A percentile compares a stretch with the other conserved stretches of the same genome.
phyloP scores from a whole-genome alignment of 345 rosid genomes.

The Iberis pinnata region DNA sequence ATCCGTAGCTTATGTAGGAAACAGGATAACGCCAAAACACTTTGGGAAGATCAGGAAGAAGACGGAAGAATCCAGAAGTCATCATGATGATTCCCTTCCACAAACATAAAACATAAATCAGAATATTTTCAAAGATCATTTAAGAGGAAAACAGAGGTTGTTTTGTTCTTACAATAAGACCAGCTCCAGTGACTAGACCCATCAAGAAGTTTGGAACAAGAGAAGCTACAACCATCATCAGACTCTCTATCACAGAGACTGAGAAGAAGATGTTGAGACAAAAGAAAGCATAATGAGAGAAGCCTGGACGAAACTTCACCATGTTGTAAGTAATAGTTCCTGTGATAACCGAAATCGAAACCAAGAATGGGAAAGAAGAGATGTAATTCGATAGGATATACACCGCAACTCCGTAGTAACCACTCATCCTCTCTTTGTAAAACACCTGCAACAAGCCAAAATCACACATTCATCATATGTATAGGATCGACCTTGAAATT shows the following conservation, averaged over 20 bases:
- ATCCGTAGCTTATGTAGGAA: conserved; percentile 58
- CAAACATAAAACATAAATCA: neutral
- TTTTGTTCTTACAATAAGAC: conserved; percentile 54
- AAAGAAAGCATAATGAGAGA: conserved; percentile 53
- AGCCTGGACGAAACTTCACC: conserved; percentile 60
- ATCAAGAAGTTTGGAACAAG: conserved; percentile 75
- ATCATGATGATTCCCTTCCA: conserved; percentile 75
- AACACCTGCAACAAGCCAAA: conserved; percentile 42
- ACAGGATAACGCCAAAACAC: conserved; percentile 77
- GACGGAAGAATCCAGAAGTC: conserved; percentile 87
- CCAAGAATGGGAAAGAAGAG: conserved; percentile 68
- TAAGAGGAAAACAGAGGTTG: neutral
- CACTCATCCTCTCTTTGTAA: conserved; percentile 55
- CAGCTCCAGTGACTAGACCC: conserved; percentile 72
- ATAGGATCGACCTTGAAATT: too few species aligned
- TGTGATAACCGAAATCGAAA: conserved; percentile 37
- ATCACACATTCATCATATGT: neutral
- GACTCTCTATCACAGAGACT: conserved; percentile 71
- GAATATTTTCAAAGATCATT: too few species aligned
- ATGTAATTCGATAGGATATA: conserved; percentile 63
- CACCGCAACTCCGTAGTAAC: conserved; percentile 65
- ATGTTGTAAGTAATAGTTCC: conserved; percentile 55
- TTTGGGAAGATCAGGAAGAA: conserved; percentile 73
- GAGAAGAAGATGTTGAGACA: conserved; percentile 55
- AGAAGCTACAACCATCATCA: conserved; percentile 85